Conservation (phyloP, 1,139 yeast species). For the Geotrichum citri-aurantii region DNA sequence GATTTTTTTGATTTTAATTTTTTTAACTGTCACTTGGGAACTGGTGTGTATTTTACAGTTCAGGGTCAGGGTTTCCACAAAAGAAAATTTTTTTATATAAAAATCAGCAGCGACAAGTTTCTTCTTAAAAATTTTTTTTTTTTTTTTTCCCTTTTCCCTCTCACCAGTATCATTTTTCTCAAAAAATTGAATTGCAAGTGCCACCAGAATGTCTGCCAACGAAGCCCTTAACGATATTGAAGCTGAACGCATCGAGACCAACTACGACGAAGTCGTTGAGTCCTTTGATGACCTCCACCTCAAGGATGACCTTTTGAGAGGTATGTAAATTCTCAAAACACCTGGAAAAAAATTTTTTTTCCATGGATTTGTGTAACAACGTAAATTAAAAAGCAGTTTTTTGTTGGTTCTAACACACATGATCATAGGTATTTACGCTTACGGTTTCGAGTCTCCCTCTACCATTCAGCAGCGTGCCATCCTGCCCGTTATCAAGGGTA, state of each 20-base stretch:
- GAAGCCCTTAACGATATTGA: constrained; percentile 77
- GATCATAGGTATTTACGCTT: constrained; percentile 66
- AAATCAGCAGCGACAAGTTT: background rate
- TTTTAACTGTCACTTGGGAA: no score
- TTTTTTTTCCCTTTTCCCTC: background rate
- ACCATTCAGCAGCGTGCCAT: constrained; percentile 99
- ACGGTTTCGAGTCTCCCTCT: constrained; percentile 97
- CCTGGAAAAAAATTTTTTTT: background rate
- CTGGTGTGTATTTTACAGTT: background rate
- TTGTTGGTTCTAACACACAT: background rate
- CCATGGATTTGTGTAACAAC: background rate
- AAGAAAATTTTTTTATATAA: background rate
- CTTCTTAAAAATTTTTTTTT: background rate
- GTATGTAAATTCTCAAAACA: constrained; percentile 19
- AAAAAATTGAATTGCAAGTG: background rate
- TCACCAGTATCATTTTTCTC: background rate
- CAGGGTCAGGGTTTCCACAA: background rate
- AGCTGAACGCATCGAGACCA: constrained; percentile 81
- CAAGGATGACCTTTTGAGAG: constrained; percentile 41
- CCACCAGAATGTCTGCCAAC: constrained; percentile 21
- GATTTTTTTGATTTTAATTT: no score
- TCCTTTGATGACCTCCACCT: constrained; percentile 41
- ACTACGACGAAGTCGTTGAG: constrained; percentile 96
- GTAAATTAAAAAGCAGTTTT: background rate
- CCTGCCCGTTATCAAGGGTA: constrained; percentile 90